These are phyloP conservation scores for Emydomyces testavorans DNA, from an alignment of 2,329 filamentous ascomycete species.

Conservation along the genomic window DNA sequence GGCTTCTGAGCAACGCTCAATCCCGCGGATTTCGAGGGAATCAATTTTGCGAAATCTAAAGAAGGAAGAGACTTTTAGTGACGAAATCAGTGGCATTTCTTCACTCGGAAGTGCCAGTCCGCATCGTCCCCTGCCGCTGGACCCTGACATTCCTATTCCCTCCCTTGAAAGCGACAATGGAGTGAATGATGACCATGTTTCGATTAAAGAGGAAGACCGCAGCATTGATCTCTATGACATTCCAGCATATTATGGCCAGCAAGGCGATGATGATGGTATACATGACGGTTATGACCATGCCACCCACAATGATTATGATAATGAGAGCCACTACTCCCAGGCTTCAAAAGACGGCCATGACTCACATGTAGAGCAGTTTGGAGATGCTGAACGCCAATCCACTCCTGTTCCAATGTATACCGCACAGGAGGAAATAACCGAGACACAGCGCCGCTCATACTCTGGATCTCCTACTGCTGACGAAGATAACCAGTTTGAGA, in stretches of 20 bases:
- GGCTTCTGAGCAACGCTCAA: slow-evolving; percentile 43
- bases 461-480: slow-evolving; percentile 38
- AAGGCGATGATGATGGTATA: slow-evolving; percentile 29
- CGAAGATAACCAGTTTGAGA: slow-evolving; percentile 29
- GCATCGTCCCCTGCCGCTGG: slow-evolving; percentile 45
- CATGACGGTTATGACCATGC: slow-evolving; percentile 21
- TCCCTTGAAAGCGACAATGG: slow-evolving; percentile 61
- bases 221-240: slow-evolving; percentile 56
- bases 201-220: slow-evolving; percentile 54
- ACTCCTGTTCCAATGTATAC: slow-evolving; percentile 22
- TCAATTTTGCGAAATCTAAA: slow-evolving; percentile 85
- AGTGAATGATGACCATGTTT: slow-evolving; percentile 46
- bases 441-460: slow-evolving; percentile 31
- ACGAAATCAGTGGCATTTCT: slow-evolving; percentile 42
- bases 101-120: slow-evolving; percentile 49
- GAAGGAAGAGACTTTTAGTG: slow-evolving; percentile 41
- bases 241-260: slow-evolving; percentile 51
- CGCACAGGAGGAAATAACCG: slow-evolving; percentile 16
- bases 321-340: slow-evolving; percentile 49
- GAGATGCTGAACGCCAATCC: slow-evolving; percentile 22
- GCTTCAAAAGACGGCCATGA: slow-evolving; percentile 27
- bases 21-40: slow-evolving; percentile 76
- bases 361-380: slow-evolving; percentile 14
- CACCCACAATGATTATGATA: slow-evolving; percentile 34
- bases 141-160: slow-evolving; percentile 82